phyloP scores from a whole-genome alignment of 2,329 filamentous ascomycete species.

The Claviceps sp. region DNA sequence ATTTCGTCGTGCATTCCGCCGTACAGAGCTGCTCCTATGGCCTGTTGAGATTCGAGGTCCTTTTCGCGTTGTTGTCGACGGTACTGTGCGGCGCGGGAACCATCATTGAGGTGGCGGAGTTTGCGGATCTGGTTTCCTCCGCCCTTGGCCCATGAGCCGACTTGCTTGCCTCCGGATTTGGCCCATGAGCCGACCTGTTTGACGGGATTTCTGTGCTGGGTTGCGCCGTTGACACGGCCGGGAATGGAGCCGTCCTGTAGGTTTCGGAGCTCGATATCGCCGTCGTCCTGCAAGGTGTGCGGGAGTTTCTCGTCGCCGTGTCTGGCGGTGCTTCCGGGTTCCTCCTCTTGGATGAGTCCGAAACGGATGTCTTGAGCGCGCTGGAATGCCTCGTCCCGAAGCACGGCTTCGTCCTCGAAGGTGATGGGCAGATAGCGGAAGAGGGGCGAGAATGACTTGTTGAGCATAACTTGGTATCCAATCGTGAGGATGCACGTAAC shows the following conservation, averaged over 20 bases:
- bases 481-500: slow-evolving; percentile 56
- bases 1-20: slow-evolving; percentile 83
- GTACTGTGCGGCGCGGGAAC: slow-evolving; percentile 31
- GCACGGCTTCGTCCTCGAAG: slow-evolving; percentile 83
- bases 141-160: slow-evolving; percentile 23
- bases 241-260: slow-evolving; percentile 12
- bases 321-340: slow-evolving; percentile 11
- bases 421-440: slow-evolving; percentile 87
- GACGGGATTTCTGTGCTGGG: slow-evolving; percentile 29
- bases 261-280: slow-evolving; percentile 26
- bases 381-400: slow-evolving; percentile 82
- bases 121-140: slow-evolving; percentile 36
- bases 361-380: slow-evolving; percentile 60
- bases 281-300: slow-evolving; percentile 21
- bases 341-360: slow-evolving; percentile 41
- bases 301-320: slow-evolving; percentile 16
- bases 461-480: slow-evolving; percentile 68
- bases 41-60: slow-evolving; percentile 59
- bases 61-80: slow-evolving; percentile 34
- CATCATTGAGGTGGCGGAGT: slow-evolving; percentile 21
- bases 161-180: slow-evolving; percentile 16
- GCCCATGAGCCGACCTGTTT: slow-evolving; percentile 35
- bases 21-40: slow-evolving; percentile 70
- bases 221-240: slow-evolving; percentile 6
- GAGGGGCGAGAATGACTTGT: slow-evolving; percentile 70